A percentile compares a stretch with the other conserved stretches of the same genome.
Evolutionary conservation across 2,329 filamentous ascomycete genomes (phyloP).

Genomic region (Rhynchosporium agropyri): DNA sequence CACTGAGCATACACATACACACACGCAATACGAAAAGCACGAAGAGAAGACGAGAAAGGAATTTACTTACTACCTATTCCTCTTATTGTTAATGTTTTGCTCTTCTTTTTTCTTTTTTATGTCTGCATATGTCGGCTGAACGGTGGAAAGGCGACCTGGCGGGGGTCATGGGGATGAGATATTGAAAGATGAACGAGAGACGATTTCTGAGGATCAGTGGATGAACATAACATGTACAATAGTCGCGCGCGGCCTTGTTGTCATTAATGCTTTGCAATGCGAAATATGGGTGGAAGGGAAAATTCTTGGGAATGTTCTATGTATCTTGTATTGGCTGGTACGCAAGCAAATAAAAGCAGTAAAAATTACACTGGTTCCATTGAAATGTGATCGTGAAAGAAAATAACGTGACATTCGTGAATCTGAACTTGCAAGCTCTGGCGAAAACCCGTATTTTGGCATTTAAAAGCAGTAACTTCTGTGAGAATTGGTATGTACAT

Average conservation of each 20-base stretch:
- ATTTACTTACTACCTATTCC: neutral
- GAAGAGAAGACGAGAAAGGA: constrained; percentile 12
- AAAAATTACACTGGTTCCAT: constrained; percentile 5
- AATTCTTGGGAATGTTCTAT: neutral
- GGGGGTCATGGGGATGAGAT: neutral
- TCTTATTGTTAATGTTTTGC: neutral
- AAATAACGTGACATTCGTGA: neutral
- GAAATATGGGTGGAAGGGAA: constrained; percentile 9
- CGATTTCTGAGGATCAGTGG: constrained; percentile 5
- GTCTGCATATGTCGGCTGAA: neutral
- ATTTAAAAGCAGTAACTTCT: neutral
- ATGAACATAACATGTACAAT: constrained; percentile 17
- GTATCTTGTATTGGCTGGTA: constrained; percentile 14
- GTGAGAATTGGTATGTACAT: neutral
- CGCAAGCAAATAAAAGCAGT: constrained; percentile 15
- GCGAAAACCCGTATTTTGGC: neutral
- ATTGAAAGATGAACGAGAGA: neutral
- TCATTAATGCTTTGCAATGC: constrained; percentile 13
- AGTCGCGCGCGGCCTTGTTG: constrained; percentile 5
- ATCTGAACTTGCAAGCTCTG: neutral
- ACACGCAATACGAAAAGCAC: constrained; percentile 7
- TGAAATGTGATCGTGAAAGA: neutral
- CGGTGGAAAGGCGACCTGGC: neutral
- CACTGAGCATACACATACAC: constrained; percentile 8
- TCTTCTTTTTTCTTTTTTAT: constrained; percentile 4